Evolutionary conservation across 768 basidiomycete species (phyloP), one percentile per base, ranked within the genome.

Genomic region (Pisolithus tinctorius): DNA sequence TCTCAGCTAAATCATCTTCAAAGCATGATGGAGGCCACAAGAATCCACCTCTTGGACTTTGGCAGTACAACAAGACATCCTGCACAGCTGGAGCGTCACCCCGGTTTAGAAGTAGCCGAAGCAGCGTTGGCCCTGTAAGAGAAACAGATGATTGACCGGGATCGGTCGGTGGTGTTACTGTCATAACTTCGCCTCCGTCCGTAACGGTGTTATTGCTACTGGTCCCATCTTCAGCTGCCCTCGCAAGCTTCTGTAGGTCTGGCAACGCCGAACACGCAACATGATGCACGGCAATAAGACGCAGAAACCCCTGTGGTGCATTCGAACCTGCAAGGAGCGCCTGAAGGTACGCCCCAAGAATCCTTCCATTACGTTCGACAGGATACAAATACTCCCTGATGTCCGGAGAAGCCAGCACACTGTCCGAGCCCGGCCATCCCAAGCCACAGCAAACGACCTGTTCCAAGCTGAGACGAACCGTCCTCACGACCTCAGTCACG

Each of bases 211-310:
- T 47, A 45, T 47, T 17, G 1, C 17, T 36, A 44, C 70, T 69
- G 13, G 31, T 49, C 16, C 47, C 56, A n/a, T 48, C 51, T 4
- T 46, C 58, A 2, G 36, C 50, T 1, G 38, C 48, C 3, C 38
- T 60, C 2, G 56, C 60, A n/a, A 57, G 44, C 26, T n/a, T 58
- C 37, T 59, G 62, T 30, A 85, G 59, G 61, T 88, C 87, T 3
- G 71, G 74, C 90, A 90, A 92, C 26, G 92, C 78, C 58, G 74
- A 82, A 46, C 75, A 76, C 10, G 92, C 82, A 20, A 93, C 65
- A 60, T 94, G 91, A 60, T 93, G 90, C 16, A 91, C 59, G 2
- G 88, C 88, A 10, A 93, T 68, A 40, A 83, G 65, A 42, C 78
- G 71, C 52, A 87, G 57, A 59, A 93, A 86, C 0, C 79, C 86